Conservation (phyloP, 192 early-diverging fungal genomes). For the Podila epigama region DNA sequence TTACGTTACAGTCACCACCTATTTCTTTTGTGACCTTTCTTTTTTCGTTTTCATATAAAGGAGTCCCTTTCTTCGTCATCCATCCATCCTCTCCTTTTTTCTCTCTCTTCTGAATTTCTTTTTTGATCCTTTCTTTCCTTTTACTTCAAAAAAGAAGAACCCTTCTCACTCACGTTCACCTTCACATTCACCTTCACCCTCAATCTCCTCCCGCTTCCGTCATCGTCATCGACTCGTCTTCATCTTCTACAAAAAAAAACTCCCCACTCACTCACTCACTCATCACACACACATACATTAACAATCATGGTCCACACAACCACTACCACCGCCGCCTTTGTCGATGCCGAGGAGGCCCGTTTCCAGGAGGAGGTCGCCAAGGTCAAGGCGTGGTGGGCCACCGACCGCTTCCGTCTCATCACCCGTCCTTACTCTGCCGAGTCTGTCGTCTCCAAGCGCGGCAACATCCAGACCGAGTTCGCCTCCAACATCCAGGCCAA, state of each 20-base stretch:
- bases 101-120: background rate
- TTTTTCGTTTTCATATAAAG: background rate
- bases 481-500: conserved; percentile 89
- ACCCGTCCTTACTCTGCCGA: conserved; percentile 87
- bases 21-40: background rate
- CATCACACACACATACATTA: background rate
- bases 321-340: conserved; percentile 47
- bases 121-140: background rate
- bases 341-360: conserved; percentile 69
- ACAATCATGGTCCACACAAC: conserved; percentile 46
- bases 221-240: background rate
- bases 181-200: background rate
- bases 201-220: background rate
- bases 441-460: conserved; percentile 89
- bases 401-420: conserved; percentile 81
- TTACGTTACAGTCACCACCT: background rate
- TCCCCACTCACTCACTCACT: background rate
- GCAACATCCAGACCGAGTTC: conserved; percentile 75
- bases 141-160: background rate
- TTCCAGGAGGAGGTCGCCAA: conserved; percentile 84
- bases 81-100: too few species aligned
- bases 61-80: too few species aligned
- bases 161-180: background rate
- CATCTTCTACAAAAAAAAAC: background rate
- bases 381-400: conserved; percentile 90